Base-by-base conservation (phyloP, 139 green algal species). In the Edaphochlamys debaryana region DNA sequence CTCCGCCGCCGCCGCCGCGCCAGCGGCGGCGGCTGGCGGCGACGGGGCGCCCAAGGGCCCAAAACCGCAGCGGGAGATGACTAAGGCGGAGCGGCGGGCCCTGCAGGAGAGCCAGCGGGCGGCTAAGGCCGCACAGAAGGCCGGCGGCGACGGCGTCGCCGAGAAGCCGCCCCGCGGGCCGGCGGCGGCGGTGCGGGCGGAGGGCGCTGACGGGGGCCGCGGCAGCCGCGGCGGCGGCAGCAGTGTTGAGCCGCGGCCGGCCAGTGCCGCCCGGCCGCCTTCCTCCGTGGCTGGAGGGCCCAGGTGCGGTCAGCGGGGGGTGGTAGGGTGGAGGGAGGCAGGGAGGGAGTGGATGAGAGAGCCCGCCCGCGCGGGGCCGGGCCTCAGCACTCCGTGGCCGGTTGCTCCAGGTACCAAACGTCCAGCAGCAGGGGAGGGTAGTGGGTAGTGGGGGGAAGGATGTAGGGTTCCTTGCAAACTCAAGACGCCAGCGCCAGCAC, bases 41-140 rank as follows among this genome's bases (percentile, higher is more conserved):
- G 37, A 34, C 50, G 42, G 32, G 25, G 34, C 68, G 13, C 27
- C 40, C 17, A 84, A 71, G 56, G 48, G 34, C n/a, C 75, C 37
- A 0, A 88, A 89, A 71, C 68, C 72, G 0, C 74, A 87, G 66
- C 90, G 93, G 40, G 86, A 94, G 66, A 90, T 94, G 83, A 95
- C 88, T 2, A 94, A 93, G 67, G 94, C 95, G 36, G 95, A 98
- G 90, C 90, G 94, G 41, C 82, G 92, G 1, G 96, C 92, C 6
- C 76, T 95, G 74, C 95, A 96, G 89, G 95, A 95, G 84, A 92
- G 85, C 68, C 91, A 97, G 85, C 89, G 94, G 1, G 95, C 95
- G 17, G 94, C 94, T 34, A 98, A 98, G 82, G 94, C 93, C 34
- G 91, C 90, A 30, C 82, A 83, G 25, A 93, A 94, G 68, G 84